Base-by-base conservation (phyloP, 2,329 filamentous ascomycete species). In the Aureobasidium sp. region DNA sequence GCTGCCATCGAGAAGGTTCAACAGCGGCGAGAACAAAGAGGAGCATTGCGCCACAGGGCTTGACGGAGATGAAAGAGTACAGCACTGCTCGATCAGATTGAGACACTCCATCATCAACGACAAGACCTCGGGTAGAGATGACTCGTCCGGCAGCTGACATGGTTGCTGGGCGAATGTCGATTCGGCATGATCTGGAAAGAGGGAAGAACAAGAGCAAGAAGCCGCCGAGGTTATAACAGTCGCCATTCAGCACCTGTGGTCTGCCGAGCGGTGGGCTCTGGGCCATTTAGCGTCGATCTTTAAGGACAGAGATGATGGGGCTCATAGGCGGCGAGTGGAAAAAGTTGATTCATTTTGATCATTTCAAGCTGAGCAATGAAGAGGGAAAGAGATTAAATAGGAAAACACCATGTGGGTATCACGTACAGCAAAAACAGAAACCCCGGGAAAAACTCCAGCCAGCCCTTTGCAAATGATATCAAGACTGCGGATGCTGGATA, bases 401-500 rank as follows among this genome's bases (percentile, higher is more conserved):
- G 7, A 20, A 20, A 20, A 27, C 27, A 17, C 22, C 20, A 27
- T 39, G 15, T 48, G 29, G 45, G 45, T 48, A 48, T 31, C 45
- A 48, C 45, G 27, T 34, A 48, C 15, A 48, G 41, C 41, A 48
- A 34, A 48, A 48, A 27, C 5, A 20, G 6, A 31, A 48, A 15
- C 25, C 5, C 31, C 31, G 31, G 11, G 31, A 8, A 31, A 31
- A n/a, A 25, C 45, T 15, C 42, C 42, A 27, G 5, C 15, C 41
- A 4, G 14, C 20, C 22, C 8, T 2, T 4, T 20, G 11, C 8
- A 31, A 22, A 9, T 7, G 6, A 48, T 2, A 48, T 61, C 57
- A 61, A 44, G 47, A 34, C n/a, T 61, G 57, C 14, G 57, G n/a
- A 29, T 61, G 57, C 57, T 61, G 57, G 3, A 61, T 31, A 9